Base-by-base conservation (phyloP, 768 basidiomycete genomes). In the Rhizopogon vinicolor region DNA sequence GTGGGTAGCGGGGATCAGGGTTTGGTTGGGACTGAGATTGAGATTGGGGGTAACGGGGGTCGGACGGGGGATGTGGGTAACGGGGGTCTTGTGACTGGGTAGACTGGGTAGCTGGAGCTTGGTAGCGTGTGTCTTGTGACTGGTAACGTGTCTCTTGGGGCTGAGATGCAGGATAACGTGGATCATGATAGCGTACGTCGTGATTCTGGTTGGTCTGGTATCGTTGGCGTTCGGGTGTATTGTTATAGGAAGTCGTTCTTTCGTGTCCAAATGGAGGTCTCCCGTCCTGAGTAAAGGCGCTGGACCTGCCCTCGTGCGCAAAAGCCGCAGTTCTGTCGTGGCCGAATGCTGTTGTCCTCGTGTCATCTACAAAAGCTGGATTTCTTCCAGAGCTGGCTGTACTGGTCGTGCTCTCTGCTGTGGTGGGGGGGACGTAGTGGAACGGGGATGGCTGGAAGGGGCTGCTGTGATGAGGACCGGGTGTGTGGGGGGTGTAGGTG, bases 1-100 rank as follows among this genome's bases (percentile, higher is more conserved):
- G 25, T 44, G 7, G 39, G 44, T 42, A 44, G 4, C 56, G 52
- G 7, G 57, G 44, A 39, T 60, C 58, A 14, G 12, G 28, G 5
- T 12, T 31, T 74, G 74, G 19, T 22, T 64, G 70, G 7, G 55
- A 31, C 22, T 60, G 64, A 25, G 56, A 10, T 33, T 59, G 54
- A 18, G 42, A 33, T 16, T 51, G 49, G 35, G 49, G 49, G 28
- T 51, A 40, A 18, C 49, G 49, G 7, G 49, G 13, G 13, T 51
- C 49, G 16, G 49, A 25, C 8, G 42, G n/a, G 42, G 42, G 42
- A 25, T 43, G 22, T 25, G 42, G 2, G n/a, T n/a, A 35, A 35
- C 45, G 45, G 19, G 22, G 25, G 19, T 46, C 51, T 16, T 29
- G 10, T 29, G n/a, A n/a, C n/a, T n/a, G n/a, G n/a, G n/a, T n/a